Percentiles rank a stretch among this genome's conserved stretches.
Conservation (phyloP, 2,329 filamentous ascomycete species). For the Parastagonospora nodorum region DNA sequence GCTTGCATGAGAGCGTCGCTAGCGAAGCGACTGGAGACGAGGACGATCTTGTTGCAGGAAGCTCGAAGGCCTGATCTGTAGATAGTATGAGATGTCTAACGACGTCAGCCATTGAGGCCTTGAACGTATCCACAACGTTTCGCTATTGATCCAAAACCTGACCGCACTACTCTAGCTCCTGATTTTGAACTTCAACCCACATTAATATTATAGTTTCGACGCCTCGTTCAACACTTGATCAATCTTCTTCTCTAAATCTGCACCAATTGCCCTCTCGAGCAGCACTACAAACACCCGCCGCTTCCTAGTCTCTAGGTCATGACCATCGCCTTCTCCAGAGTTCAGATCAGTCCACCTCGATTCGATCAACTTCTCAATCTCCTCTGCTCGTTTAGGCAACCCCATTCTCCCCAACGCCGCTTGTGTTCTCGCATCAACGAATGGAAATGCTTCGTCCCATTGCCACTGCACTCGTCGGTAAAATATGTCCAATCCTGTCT, state of each 20-base stretch:
- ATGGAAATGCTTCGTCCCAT: constrained; percentile 48
- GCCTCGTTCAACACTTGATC: constrained; percentile 30
- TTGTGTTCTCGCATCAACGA: constrained; percentile 45
- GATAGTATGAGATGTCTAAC: neutral
- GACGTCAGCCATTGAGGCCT: neutral
- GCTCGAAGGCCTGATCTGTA: constrained; percentile 10
- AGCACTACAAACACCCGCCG: constrained; percentile 48
- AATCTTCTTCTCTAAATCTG: constrained; percentile 47
- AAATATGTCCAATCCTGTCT: constrained; percentile 51
- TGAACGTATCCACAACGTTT: too few relatives aligned
- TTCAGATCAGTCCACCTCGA: constrained; percentile 43
- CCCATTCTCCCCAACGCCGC: constrained; percentile 43
- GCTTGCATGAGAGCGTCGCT: constrained; percentile 53
- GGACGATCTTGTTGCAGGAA: constrained; percentile 29
- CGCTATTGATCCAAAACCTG: too few relatives aligned
- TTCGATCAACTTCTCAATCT: constrained; percentile 43
- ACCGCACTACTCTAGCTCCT: too few relatives aligned
- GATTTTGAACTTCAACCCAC: too few relatives aligned
- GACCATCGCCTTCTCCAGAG: constrained; percentile 33
- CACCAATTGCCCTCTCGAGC: constrained; percentile 46
- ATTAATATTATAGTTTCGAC: neutral
- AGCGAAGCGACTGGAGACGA: constrained; percentile 48
- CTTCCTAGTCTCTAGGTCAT: constrained; percentile 30
- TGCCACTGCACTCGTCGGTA: constrained; percentile 49
- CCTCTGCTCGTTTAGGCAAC: constrained; percentile 41